A percentile compares a stretch with the other conserved stretches of the same genome.
phyloP scores from a whole-genome alignment of 108 stramenopile species.

The Skeletonema potamos region DNA sequence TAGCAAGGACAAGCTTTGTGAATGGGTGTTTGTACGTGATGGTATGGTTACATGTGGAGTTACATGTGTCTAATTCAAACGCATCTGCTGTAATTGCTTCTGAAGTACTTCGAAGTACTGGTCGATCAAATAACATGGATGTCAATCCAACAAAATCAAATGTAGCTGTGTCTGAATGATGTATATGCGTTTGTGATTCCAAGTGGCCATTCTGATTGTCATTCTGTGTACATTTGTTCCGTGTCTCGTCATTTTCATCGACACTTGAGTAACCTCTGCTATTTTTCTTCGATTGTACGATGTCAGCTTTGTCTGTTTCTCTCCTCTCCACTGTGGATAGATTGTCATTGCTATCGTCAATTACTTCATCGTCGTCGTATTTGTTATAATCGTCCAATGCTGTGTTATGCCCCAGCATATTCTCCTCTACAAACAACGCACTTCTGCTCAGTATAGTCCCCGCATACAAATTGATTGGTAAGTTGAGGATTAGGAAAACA shows the following conservation, averaged over 20 bases:
- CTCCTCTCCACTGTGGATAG: background rate
- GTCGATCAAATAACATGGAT: constrained; percentile 48
- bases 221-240: too few species aligned
- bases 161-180: constrained; percentile 54
- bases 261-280: constrained; percentile 22
- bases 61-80: background rate
- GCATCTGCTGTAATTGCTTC: background rate
- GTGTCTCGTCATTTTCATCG: background rate
- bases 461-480: constrained; percentile 68
- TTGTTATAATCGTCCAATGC: constrained; percentile 4
- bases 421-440: constrained; percentile 53
- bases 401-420: constrained; percentile 9
- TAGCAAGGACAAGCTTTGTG: constrained; percentile 45
- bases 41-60: background rate
- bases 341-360: constrained; percentile 2
- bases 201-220: too few species aligned
- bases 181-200: constrained; percentile 17
- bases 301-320: constrained; percentile 1
- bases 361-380: background rate
- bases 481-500: constrained; percentile 54
- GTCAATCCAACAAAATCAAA: constrained; percentile 78
- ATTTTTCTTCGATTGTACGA: background rate
- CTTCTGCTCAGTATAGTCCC: constrained; percentile 52
- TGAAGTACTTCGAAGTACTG: background rate
- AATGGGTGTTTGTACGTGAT: constrained; percentile 36